phyloP scores from a whole-genome alignment of 1,284 basidiomycete species.

The Exobasidium rhododendri region DNA sequence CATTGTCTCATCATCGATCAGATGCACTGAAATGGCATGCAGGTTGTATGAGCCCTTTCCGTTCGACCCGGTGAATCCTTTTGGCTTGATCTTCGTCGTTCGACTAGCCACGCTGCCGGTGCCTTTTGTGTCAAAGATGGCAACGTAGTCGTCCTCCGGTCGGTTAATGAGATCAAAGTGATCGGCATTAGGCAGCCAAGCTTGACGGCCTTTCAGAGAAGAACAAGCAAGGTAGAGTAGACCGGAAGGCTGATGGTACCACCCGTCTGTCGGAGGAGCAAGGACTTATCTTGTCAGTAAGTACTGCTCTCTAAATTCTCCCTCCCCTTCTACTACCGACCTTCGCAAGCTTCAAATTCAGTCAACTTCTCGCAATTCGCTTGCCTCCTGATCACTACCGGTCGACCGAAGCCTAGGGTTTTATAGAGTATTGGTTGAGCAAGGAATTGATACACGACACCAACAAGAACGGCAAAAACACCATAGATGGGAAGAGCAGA shows the following conservation, averaged over 20 bases:
- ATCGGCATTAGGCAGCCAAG: slow-evolving; percentile 62
- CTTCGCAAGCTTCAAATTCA: slow-evolving; percentile 8
- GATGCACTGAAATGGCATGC: slow-evolving; percentile 68
- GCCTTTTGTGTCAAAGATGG: slow-evolving; percentile 67
- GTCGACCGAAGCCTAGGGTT: slow-evolving; percentile 26
- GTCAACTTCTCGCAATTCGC: slow-evolving; percentile 1
- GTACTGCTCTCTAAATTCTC: neutral
- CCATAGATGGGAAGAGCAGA: slow-evolving; percentile 22
- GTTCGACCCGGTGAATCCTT: slow-evolving; percentile 56
- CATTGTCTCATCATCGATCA: slow-evolving; percentile 30
- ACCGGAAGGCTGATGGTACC: slow-evolving; percentile 57
- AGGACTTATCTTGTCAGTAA: no score
- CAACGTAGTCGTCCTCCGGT: slow-evolving; percentile 48
- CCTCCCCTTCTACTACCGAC: neutral
- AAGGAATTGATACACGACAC: slow-evolving; percentile 29
- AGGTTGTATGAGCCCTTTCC: slow-evolving; percentile 59
- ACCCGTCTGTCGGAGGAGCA: slow-evolving; percentile 34
- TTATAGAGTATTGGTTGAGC: slow-evolving; percentile 27
- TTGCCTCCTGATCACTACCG: slow-evolving; percentile 14
- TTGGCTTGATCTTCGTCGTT: slow-evolving; percentile 60
- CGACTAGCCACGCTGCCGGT: slow-evolving; percentile 56
- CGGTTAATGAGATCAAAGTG: slow-evolving; percentile 23
- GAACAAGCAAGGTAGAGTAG: slow-evolving; percentile 71
- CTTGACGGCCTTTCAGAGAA: slow-evolving; percentile 57
- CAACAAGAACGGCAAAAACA: slow-evolving; percentile 23